phyloP scores from a whole-genome alignment of 2,329 filamentous ascomycete genomes.

The Xylariaceae sp. region DNA sequence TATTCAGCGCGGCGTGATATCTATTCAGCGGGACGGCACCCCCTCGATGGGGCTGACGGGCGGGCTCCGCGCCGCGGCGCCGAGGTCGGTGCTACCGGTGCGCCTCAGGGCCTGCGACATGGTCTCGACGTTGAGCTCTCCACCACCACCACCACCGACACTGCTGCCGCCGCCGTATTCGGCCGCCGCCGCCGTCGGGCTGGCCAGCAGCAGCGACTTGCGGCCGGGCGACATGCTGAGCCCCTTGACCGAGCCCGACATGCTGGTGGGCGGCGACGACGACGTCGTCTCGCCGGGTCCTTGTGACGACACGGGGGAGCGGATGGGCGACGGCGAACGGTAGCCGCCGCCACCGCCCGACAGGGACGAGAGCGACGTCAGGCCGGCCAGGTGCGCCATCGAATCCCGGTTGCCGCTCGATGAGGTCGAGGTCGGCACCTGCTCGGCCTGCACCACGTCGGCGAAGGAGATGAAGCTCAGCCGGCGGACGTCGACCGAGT shows the following conservation, averaged over 20 bases:
- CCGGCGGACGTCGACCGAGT: constrained; percentile 70
- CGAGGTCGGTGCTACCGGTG: constrained; percentile 76
- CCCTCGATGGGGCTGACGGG: constrained; percentile 51
- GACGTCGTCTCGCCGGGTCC: constrained; percentile 39
- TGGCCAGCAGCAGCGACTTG: constrained; percentile 53
- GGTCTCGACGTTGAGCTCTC: constrained; percentile 83
- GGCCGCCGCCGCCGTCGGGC: constrained; percentile 50
- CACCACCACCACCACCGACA: constrained; percentile 23
- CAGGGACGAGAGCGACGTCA: constrained; percentile 50
- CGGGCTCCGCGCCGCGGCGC: constrained; percentile 42
- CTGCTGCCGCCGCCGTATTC: constrained; percentile 43
- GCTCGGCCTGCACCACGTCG: constrained; percentile 84
- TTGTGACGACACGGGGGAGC: constrained; percentile 70
- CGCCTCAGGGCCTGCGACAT: constrained; percentile 84
- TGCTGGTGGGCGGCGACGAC: constrained; percentile 71
- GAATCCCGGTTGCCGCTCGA: constrained; percentile 55
- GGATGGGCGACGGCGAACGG: constrained; percentile 72
- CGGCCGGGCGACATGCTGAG: constrained; percentile 61
- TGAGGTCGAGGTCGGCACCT: constrained; percentile 48
- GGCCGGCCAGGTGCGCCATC: constrained; percentile 59
- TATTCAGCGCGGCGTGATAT: too few relatives aligned
- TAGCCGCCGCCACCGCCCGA: too few relatives aligned
- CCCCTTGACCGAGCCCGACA: constrained; percentile 65
- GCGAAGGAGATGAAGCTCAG: constrained; percentile 95
- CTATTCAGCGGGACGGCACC: constrained; percentile 20